A percentile compares a stretch with the other conserved stretches of the same genome.
Conservation (phyloP, 345 rosid genomes). For the Citropsis articulata region DNA sequence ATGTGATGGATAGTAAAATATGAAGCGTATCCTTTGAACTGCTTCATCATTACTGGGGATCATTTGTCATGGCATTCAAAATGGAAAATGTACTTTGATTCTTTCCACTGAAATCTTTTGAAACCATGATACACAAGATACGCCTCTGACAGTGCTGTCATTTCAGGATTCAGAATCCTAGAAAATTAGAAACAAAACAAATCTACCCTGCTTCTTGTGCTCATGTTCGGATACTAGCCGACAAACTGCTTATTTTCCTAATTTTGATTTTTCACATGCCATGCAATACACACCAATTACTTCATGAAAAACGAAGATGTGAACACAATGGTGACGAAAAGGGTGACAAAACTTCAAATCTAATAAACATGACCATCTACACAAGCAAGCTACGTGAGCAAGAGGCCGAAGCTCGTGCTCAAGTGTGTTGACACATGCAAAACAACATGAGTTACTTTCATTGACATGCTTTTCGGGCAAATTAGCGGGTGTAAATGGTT, state of each 20-base stretch:
- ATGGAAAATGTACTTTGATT: neutral
- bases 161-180: conserved; percentile 1
- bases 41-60: neutral
- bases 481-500: neutral
- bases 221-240: conserved; percentile 19
- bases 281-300: neutral
- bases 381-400: no score
- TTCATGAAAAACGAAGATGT: no score
- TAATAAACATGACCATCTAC: no score
- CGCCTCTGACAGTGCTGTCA: conserved; percentile 17
- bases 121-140: neutral
- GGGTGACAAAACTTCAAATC: no score
- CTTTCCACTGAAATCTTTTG: neutral
- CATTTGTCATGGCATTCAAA: neutral
- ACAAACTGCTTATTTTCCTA: neutral
- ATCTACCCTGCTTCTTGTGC: conserved; percentile 1
- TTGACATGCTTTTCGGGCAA: neutral
- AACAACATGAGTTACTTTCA: neutral
- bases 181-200: conserved; percentile 4
- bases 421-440: neutral
- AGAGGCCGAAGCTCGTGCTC: no score
- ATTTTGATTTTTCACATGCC: neutral
- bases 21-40: no score
- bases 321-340: no score
- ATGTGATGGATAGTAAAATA: no score